Percentiles rank a stretch among this genome's conserved stretches.
Conservation (phyloP, 163 green algal genomes). For the Chloromonas sp. region DNA sequence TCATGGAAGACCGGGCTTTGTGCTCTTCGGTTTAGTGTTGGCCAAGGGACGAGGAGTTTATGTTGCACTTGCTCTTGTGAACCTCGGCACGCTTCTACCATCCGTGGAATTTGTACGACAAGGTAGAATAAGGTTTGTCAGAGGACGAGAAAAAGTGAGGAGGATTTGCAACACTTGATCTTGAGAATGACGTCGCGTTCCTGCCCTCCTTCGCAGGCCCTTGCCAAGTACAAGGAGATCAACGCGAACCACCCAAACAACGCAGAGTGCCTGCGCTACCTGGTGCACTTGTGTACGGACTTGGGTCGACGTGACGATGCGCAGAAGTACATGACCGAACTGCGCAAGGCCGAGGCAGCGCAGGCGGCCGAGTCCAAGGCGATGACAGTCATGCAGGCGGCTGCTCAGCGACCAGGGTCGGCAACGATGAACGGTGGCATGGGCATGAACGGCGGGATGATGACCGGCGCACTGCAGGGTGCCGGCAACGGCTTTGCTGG, state of each 20-base stretch:
- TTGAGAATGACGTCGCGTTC: too few species aligned
- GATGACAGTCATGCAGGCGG: background rate
- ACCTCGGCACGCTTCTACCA: too few species aligned
- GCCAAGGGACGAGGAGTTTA: background rate
- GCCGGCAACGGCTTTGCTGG: constrained; percentile 2
- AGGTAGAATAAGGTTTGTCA: too few species aligned
- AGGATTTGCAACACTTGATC: too few species aligned
- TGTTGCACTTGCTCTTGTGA: background rate
- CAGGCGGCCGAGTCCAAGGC: constrained; percentile 15
- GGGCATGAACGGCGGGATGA: background rate
- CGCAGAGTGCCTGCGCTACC: constrained; percentile 80
- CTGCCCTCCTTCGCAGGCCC: constrained; percentile 10
- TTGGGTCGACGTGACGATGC: constrained; percentile 44
- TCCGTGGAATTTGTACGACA: too few species aligned
- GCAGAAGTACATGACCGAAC: constrained; percentile 39
- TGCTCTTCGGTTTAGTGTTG: background rate
- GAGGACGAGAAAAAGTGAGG: too few species aligned
- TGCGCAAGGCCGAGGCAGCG: constrained; percentile 43
- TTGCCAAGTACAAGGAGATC: constrained; percentile 54
- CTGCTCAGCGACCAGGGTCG: background rate
- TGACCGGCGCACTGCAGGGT: background rate
- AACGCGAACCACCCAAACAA: constrained; percentile 67
- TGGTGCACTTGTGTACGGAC: constrained; percentile 70
- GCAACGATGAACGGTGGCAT: background rate
- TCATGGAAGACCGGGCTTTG: background rate